phyloP scores from a whole-genome alignment of 2,329 filamentous ascomycete genomes.

The Madurella mycetomatis region DNA sequence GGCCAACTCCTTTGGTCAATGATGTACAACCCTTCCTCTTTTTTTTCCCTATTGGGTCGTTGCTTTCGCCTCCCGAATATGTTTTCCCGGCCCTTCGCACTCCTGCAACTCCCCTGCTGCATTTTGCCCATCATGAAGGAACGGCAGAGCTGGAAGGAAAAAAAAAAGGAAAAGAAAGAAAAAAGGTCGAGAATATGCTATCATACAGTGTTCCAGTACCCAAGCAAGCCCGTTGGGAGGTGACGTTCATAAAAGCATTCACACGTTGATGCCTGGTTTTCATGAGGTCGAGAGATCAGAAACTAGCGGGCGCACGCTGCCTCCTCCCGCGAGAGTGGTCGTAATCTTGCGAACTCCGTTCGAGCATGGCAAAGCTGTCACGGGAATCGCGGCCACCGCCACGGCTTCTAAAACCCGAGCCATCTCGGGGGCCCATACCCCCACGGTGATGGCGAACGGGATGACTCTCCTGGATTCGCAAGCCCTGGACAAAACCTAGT shows the following conservation, averaged over 20 bases:
- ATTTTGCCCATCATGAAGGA: neutral
- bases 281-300: neutral
- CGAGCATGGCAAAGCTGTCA: neutral
- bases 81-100: neutral
- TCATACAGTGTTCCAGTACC: conserved; percentile 9
- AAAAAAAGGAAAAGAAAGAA: neutral
- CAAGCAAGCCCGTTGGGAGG: neutral
- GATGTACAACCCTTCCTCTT: conserved; percentile 6
- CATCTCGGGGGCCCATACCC: too few relatives aligned
- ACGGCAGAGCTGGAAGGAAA: conserved; percentile 12
- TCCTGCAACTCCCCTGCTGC: conserved; percentile 1
- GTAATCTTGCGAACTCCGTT: neutral
- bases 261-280: neutral
- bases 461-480: conserved; percentile 32
- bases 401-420: conserved; percentile 11
- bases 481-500: conserved; percentile 26
- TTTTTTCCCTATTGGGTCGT: neutral
- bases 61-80: neutral
- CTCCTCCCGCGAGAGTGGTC: too few relatives aligned
- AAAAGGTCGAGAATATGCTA: conserved; percentile 1
- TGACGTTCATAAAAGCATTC: neutral
- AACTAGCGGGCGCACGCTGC: neutral
- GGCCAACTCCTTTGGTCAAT: conserved; percentile 11
- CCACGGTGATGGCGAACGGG: neutral
- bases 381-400: conserved; percentile 18